These are phyloP conservation scores for Cyberlindnera euphorbiiphila DNA, from an alignment of 805 yeast genomes.

Conservation along the genomic window DNA sequence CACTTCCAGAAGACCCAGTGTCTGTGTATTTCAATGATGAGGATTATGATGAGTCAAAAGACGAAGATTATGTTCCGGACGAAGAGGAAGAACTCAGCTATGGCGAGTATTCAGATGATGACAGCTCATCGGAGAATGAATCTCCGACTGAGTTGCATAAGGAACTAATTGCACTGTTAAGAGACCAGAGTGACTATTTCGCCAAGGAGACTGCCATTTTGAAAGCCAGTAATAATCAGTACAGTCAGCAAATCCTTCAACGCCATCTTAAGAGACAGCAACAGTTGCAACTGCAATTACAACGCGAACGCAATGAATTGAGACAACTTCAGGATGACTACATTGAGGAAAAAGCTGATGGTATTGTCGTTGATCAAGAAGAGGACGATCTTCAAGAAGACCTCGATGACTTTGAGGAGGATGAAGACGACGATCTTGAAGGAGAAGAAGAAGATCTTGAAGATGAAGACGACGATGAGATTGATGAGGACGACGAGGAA, in stretches of 20 bases:
- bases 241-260: constrained; percentile 13
- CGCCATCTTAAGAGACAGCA: constrained; percentile 15
- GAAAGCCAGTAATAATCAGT: constrained; percentile 8
- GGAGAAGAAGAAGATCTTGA: constrained; percentile 19
- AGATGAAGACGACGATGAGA: constrained; percentile 30
- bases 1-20: constrained; percentile 16
- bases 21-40: constrained; percentile 21
- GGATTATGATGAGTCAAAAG: constrained; percentile 14
- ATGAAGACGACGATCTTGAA: constrained; percentile 17
- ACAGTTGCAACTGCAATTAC: constrained; percentile 15
- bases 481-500: constrained; percentile 38
- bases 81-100: constrained; percentile 14
- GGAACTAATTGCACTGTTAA: constrained; percentile 15
- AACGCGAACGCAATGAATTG: constrained; percentile 13
- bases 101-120: constrained; percentile 21
- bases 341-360: constrained; percentile 28
- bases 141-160: constrained; percentile 14
- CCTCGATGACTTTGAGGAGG: constrained; percentile 33
- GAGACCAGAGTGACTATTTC: constrained; percentile 15
- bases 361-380: constrained; percentile 35
- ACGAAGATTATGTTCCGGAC: constrained; percentile 23
- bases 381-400: constrained; percentile 30
- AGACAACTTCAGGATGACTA: constrained; percentile 22
- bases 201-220: constrained; percentile 11
- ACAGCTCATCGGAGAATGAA: constrained; percentile 11